phyloP scores from a whole-genome alignment of 176 grass and related monocot genomes.

The Lolium rigidum region DNA sequence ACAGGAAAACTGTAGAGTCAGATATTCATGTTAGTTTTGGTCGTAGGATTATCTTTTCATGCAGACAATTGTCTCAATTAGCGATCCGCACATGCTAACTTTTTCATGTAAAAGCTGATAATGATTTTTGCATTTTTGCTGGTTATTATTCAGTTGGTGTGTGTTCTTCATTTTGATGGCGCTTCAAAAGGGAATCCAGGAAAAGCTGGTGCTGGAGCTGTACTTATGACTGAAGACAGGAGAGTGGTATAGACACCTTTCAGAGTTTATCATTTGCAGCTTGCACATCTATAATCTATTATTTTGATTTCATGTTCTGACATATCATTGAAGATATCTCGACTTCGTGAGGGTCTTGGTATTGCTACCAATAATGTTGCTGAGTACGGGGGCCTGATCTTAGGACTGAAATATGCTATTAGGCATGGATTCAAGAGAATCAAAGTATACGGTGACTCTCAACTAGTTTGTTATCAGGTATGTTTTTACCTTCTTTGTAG shows the following conservation, averaged over 20 bases:
- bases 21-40: background rate
- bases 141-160: conserved; percentile 54
- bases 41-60: background rate
- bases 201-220: conserved; percentile 77
- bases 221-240: conserved; percentile 70
- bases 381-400: conserved; percentile 65
- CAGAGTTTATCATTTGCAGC: background rate
- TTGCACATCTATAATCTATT: conserved; percentile 5
- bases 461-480: conserved; percentile 77
- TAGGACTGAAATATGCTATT: conserved; percentile 70
- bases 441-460: conserved; percentile 68
- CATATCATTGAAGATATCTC: conserved; percentile 60
- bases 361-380: conserved; percentile 78
- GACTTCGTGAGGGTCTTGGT: conserved; percentile 64
- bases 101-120: conserved; percentile 28
- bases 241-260: conserved; percentile 60
- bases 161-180: conserved; percentile 78
- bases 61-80: background rate
- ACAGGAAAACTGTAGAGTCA: background rate
- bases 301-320: conserved; percentile 31
- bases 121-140: conserved; percentile 20
- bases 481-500: conserved; percentile 23
- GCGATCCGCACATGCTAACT: background rate
- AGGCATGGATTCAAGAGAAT: conserved; percentile 70
- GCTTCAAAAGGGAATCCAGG: conserved; percentile 88